These are phyloP conservation scores for Herpetomonas muscarum DNA, from an alignment of 208 protist genomes.

Conservation along the genomic window DNA sequence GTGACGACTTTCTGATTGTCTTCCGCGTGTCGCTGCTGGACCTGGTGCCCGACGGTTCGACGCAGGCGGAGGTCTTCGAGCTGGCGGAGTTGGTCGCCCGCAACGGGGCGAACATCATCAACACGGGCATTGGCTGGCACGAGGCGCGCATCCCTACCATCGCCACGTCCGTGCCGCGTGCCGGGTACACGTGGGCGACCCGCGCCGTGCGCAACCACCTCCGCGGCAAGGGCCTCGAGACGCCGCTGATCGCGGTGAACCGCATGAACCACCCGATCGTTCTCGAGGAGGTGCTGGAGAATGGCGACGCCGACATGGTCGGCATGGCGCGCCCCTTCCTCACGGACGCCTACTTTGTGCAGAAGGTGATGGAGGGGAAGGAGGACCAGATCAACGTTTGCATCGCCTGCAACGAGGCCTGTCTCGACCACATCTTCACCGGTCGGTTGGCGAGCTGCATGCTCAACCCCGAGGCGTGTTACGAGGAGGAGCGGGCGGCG, in stretches of 20 bases:
- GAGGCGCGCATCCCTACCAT: constrained; percentile 88
- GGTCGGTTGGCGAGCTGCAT: constrained; percentile 52
- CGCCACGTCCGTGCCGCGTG: constrained; percentile 75
- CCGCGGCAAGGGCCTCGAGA: constrained; percentile 30
- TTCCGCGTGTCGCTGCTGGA: constrained; percentile 82
- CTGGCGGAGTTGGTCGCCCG: constrained; percentile 60
- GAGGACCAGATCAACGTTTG: constrained; percentile 82
- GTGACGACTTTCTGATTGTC: constrained; percentile 85
- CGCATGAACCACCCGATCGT: constrained; percentile 73
- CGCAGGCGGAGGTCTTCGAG: constrained; percentile 57
- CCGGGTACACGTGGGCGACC: constrained; percentile 66
- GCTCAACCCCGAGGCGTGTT: constrained; percentile 72
- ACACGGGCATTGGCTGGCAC: constrained; percentile 90
- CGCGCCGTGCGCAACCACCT: constrained; percentile 34
- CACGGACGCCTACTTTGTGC: constrained; percentile 69
- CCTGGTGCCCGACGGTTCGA: constrained; percentile 71
- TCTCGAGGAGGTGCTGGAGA: constrained; percentile 42
- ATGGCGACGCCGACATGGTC: constrained; percentile 71
- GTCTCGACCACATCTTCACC: constrained; percentile 78
- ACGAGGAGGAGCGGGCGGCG: constrained; percentile 43
- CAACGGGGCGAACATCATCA: constrained; percentile 77
- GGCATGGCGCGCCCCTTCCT: constrained; percentile 80
- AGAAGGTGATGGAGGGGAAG: constrained; percentile 44
- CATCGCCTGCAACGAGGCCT: constrained; percentile 90
- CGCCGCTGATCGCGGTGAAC: constrained; percentile 78